Evolutionary conservation across 768 basidiomycete species (phyloP).

Genomic region (Amanita fuliginea): DNA sequence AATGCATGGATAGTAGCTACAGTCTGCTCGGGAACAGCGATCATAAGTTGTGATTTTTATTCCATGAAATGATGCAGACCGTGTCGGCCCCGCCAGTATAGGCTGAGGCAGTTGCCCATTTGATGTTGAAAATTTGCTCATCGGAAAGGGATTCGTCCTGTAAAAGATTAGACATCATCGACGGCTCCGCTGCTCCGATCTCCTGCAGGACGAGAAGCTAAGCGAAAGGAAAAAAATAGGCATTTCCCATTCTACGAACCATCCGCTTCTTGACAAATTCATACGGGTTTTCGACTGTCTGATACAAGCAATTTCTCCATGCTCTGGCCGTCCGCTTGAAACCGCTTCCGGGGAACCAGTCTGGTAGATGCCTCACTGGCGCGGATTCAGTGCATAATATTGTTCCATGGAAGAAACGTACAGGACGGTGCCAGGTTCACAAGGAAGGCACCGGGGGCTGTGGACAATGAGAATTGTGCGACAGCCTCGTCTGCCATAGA

Average conservation of each 20-base stretch:
- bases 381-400: neutral
- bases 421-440: slow-evolving; percentile 18
- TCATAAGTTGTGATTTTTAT: neutral
- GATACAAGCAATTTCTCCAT: slow-evolving; percentile 21
- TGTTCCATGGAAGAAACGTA: neutral
- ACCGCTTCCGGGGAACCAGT: slow-evolving; percentile 34
- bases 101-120: slow-evolving; percentile 35
- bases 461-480: slow-evolving; percentile 13
- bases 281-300: slow-evolving; percentile 26
- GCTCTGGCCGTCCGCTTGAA: slow-evolving; percentile 29
- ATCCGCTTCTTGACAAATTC: slow-evolving; percentile 19
- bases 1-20: slow-evolving; percentile 26
- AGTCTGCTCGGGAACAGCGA: slow-evolving; percentile 17
- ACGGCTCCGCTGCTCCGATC: slow-evolving; percentile 21
- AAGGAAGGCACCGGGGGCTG: slow-evolving; percentile 17
- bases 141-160: slow-evolving; percentile 15
- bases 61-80: slow-evolving; percentile 2
- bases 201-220: slow-evolving; percentile 9
- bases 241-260: slow-evolving; percentile 11
- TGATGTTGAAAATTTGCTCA: slow-evolving; percentile 26
- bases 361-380: slow-evolving; percentile 29
- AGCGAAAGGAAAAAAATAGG: neutral
- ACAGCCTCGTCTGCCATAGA: slow-evolving; percentile 16
- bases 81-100: slow-evolving; percentile 36
- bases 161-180: slow-evolving; percentile 23